Evolutionary conservation across 2,329 filamentous ascomycete genomes (phyloP).

Genomic region (Fusarium graminum): DNA sequence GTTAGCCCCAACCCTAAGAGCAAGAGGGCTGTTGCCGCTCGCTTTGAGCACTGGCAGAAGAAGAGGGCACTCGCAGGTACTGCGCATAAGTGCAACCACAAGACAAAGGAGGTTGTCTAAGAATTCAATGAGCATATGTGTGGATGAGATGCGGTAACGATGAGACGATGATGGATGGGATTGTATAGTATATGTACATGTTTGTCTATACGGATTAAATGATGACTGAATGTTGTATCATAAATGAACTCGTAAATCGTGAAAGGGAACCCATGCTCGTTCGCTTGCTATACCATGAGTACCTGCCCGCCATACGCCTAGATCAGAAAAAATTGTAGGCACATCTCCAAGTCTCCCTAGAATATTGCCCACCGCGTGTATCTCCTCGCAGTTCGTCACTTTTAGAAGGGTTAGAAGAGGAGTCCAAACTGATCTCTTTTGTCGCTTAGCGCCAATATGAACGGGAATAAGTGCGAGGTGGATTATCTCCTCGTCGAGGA

Average conservation of each 20-base stretch:
- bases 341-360: not conserved
- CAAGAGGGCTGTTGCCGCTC: constrained; percentile 44
- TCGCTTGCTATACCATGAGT: constrained; percentile 6
- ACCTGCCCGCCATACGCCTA: not conserved
- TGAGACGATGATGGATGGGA: not conserved
- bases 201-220: not conserved
- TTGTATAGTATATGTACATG: constrained; percentile 19
- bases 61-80: constrained; percentile 47
- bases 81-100: constrained; percentile 48
- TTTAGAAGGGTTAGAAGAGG: accelerated
- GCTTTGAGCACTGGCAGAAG: constrained; percentile 47
- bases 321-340: not conserved
- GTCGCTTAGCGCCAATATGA: constrained; percentile 4
- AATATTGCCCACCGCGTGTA: not conserved
- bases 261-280: constrained; percentile 14
- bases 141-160: no score
- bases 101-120: constrained; percentile 45
- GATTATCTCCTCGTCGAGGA: constrained; percentile 42
- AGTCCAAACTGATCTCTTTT: no score
- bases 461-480: constrained; percentile 14
- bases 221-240: not conserved
- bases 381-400: not conserved
- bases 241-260: constrained; percentile 8
- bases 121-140: not conserved
- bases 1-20: constrained; percentile 48